Evolutionary conservation across 2,329 filamentous ascomycete genomes (phyloP), one percentile per base, ranked within the genome.

Genomic region (Fonsecaea monophora): DNA sequence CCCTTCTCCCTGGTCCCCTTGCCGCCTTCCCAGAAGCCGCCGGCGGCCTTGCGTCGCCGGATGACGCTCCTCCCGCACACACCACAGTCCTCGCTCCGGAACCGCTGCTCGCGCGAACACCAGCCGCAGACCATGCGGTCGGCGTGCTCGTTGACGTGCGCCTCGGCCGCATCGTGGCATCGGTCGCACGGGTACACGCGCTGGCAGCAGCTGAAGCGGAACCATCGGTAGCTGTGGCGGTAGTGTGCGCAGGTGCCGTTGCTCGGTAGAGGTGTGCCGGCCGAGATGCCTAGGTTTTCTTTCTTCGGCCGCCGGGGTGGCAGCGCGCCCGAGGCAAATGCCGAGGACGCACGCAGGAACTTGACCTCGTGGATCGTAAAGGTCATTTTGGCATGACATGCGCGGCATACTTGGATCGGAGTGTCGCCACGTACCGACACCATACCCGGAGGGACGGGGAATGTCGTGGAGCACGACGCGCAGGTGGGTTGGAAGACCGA

Each of bases 21-120:
- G 1, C 92, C 92, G 10, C 92, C 92, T 80, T 96, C 92, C 92
- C 92, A 96, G 78, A 93, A 96, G 0, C 92, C 92, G 53, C 81
- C 68, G 32, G 55, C 57, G 3, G 54, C 63, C 40, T 50, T 66
- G 2, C 86, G 86, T 74, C 87, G 89, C 70, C 90, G 88, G 60
- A 93, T 84, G 12, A 95, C 85, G 58, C 84, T 86, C 38, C 88
- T 82, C 57, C 89, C 90, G 75, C 92, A 96, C 74, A 92, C 87
- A 1, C 82, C 84, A 77, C 92, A 96, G 68, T 89, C 88, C 74
- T 94, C 90, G 1, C 90, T 88, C 25, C 88, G 82, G 78, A 92
- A 96, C 70, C 88, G 88, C 79, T 94, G 91, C 81, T 96, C 92
- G 60, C 92, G 83, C 70, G 89, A 92, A 78, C 92, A 92, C 81